Evolutionary conservation across 139 green algal species (phyloP).

Genomic region (Coelastrella sp.): DNA sequence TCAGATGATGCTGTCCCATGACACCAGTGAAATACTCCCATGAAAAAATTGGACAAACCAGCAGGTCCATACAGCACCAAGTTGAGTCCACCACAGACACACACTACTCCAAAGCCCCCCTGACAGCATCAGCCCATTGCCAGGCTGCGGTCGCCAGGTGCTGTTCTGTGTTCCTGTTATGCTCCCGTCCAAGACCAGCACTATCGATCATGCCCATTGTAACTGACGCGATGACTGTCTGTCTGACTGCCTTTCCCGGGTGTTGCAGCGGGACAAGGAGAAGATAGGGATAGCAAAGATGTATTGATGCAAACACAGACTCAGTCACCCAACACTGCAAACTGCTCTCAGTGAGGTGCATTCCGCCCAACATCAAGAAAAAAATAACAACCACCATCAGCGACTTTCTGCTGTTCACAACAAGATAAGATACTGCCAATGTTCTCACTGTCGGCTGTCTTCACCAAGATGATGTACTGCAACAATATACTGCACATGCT

Average conservation of each 20-base stretch:
- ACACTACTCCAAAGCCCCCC: too few relatives aligned
- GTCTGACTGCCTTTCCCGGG: neutral
- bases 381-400: neutral
- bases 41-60: neutral
- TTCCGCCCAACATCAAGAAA: neutral
- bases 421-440: neutral
- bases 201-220: neutral
- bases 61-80: neutral
- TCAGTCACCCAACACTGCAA: neutral
- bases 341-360: neutral
- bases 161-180: neutral
- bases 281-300: neutral
- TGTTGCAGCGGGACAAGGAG: neutral
- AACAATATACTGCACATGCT: neutral
- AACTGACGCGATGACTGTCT: neutral
- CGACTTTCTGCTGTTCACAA: neutral
- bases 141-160: too few relatives aligned
- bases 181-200: too few relatives aligned
- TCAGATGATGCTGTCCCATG: neutral
- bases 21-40: slow-evolving; percentile 20
- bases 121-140: too few relatives aligned
- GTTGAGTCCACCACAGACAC: neutral
- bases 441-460: neutral
- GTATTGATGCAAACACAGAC: neutral
- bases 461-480: neutral